Evolutionary conservation across 371 early-diverging fungal genomes (phyloP), one percentile per base, ranked within the genome.

Genomic region (Apophysomyces sp.): DNA sequence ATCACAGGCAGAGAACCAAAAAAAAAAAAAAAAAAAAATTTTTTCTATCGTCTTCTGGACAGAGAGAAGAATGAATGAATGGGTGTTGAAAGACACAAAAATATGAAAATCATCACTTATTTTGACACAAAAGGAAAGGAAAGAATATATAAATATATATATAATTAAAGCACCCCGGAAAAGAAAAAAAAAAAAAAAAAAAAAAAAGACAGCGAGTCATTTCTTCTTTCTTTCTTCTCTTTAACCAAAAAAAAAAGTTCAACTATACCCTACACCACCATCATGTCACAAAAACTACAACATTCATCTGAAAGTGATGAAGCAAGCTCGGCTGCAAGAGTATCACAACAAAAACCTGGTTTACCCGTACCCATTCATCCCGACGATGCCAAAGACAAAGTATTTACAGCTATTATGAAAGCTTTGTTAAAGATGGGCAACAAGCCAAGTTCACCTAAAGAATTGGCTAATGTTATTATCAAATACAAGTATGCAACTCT

Each of bases 301-400:
- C 49, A 49, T 7, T 11, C 41, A n/a, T 41, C 41, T 18, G 21
- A 53, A 32, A 53, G 29, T 28, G 18, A 53, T 32, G 54, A 53
- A 53, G 16, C n/a, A 11, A 53, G 29, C 13, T 28, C 29, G 1
- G 54, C 54, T 53, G 54, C 54, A 53, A 11, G 32, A 53, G 32
- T 32, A 28, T 53, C 31, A 15, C 54, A 32, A 28, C 54, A 53
- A 28, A 53, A 27, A 53, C 5, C 54, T 28, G 54, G 29, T 29
- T 59, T 73, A 28, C 73, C 73, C 39, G 73, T 72, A 13, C 53
- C 76, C n/a, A 77, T 87, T 61, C 90, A 90, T 67, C 87, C 87
- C 1, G 91, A 92, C 63, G 93, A 93, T 71, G 86, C 89, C 18
- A 82, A 88, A 60, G 92, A 92, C 71, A 91, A 92, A 72, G 92